Evolutionary conservation across 1,284 basidiomycete species (phyloP), one percentile per base, ranked within the genome.

Genomic region (Tremellales sp.): DNA sequence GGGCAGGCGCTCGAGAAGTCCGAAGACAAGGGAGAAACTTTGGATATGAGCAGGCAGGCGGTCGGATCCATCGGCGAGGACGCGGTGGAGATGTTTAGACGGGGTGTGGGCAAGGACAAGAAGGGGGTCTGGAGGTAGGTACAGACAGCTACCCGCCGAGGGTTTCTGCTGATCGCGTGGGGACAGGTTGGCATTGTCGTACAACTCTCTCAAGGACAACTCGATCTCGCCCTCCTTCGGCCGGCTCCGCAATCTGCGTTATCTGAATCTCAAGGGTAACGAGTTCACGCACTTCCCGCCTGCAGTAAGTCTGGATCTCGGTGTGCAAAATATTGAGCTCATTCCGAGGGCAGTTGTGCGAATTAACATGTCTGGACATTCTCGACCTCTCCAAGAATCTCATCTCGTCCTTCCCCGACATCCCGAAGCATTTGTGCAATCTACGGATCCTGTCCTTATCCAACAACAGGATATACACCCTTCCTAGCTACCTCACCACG

Each of bases 321-420:
- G 34, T 36, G 36, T 24, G 35, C 50, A 18, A 25, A 22, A 9
- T 43, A 16, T 18, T 19, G 26, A 40, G 41, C 6, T 48, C 22
- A 41, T 42, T 36, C 28, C 44, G 47, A 29, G 51, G 8, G 7
- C 58, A 95, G 91, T 78, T 97, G 44, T 87, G 86, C 43, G 75
- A 82, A 19, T 84, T 98, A 75, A 82, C 86, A 5, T 84, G 85
- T 4, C 78, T 98, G 52, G 93, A 98, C 73, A 95, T 94, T 48
- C 76, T 98, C 51, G 94, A 98, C 71, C 80, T 98, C 40, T 92
- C 89, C 57, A 84, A 89, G 56, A 98, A 98, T 75, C 90, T 86
- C 74, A 82, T 98, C 63, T 83, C 81, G 61, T 75, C 78, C 40
- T 74, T 97, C 29, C 94, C 94, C 8, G 74, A 80, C 2, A 77